phyloP scores from a whole-genome alignment of 495 filamentous ascomycete genomes.

The Xylaria castorea region DNA sequence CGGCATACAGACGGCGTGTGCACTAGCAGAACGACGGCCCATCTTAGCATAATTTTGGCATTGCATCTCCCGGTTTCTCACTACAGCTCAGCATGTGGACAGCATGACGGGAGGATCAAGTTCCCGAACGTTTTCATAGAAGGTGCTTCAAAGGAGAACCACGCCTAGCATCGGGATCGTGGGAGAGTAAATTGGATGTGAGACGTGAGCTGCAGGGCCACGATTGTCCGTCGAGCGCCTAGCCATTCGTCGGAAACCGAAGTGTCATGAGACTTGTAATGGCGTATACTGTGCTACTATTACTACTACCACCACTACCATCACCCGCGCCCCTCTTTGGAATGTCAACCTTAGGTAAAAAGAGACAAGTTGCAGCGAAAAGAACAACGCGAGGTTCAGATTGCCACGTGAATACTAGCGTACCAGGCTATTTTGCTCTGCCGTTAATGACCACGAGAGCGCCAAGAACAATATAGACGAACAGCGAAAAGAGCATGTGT shows the following conservation, averaged over 20 bases:
- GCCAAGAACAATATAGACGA: background rate
- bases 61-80: background rate
- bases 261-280: slow-evolving; percentile 10
- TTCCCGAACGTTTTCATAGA: background rate
- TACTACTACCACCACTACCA: background rate
- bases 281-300: slow-evolving; percentile 10
- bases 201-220: slow-evolving; percentile 24
- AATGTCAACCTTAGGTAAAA: background rate
- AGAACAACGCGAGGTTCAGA: background rate
- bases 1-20: slow-evolving; percentile 21
- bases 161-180: slow-evolving; percentile 15
- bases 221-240: slow-evolving; percentile 6
- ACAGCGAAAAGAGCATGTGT: background rate
- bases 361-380: background rate
- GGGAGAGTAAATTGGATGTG: slow-evolving; percentile 7
- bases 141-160: background rate
- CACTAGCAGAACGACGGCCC: background rate
- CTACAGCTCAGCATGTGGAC: background rate
- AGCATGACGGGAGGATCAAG: slow-evolving; percentile 9
- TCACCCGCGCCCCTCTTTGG: background rate
- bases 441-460: too few relatives aligned
- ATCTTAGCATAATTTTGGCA: slow-evolving; percentile 9
- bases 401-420: slow-evolving; percentile 3
- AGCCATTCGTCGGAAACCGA: slow-evolving; percentile 20
- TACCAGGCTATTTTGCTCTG: background rate